These are phyloP conservation scores for Ettlia oleoabundans DNA, from an alignment of 139 green algal genomes.

Conservation along the genomic window DNA sequence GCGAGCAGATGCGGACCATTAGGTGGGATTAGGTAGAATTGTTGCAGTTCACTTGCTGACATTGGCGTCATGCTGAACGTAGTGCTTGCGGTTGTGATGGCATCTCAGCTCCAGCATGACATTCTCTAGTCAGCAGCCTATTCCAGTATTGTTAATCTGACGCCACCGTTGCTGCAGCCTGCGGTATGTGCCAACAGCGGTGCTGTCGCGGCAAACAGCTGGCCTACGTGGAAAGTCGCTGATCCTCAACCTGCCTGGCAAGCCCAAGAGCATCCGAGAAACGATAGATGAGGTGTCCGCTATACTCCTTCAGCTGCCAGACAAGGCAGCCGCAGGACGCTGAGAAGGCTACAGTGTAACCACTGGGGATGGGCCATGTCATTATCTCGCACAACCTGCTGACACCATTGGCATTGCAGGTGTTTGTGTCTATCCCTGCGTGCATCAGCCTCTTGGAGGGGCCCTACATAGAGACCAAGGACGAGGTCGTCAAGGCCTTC, in stretches of 20 bases:
- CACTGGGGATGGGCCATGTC: no score
- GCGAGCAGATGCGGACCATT: conserved; percentile 93
- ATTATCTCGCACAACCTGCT: background rate
- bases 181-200: conserved; percentile 88
- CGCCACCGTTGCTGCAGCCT: conserved; percentile 46
- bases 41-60: background rate
- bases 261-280: conserved; percentile 92
- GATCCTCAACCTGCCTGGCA: conserved; percentile 93
- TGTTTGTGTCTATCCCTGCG: conserved; percentile 89
- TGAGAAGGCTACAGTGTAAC: no score
- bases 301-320: no score
- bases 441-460: conserved; percentile 87
- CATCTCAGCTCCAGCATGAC: no score
- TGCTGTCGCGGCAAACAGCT: conserved; percentile 92
- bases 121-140: no score
- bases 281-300: conserved; percentile 89
- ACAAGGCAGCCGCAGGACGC: no score
- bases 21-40: conserved; percentile 11
- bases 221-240: conserved; percentile 82
- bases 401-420: conserved; percentile 10
- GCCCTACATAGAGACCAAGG: conserved; percentile 83
- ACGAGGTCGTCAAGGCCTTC: conserved; percentile 83
- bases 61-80: no score
- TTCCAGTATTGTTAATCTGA: no score
- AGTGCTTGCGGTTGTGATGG: no score